phyloP scores from a whole-genome alignment of 2,329 filamentous ascomycete genomes.

The Westerdykella sp. region DNA sequence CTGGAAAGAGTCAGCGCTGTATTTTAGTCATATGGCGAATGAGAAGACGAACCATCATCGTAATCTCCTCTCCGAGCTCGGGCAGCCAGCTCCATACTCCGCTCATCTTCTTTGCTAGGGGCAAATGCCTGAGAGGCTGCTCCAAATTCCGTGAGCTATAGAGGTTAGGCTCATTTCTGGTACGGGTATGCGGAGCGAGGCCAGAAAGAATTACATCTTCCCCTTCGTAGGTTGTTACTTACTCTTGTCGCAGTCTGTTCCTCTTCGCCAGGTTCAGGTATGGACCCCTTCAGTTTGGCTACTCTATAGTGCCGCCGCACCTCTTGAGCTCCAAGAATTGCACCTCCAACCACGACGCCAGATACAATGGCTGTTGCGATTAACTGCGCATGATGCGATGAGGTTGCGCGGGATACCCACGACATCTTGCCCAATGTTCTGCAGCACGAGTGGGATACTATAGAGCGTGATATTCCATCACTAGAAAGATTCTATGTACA shows the following conservation, averaged over 20 bases:
- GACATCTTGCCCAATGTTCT: constrained; percentile 31
- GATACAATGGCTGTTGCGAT: constrained; percentile 61
- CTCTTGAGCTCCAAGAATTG: constrained; percentile 54
- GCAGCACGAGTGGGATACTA: too few relatives aligned
- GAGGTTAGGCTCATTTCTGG: constrained; percentile 15
- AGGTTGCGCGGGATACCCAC: constrained; percentile 41
- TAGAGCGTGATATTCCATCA: too few relatives aligned
- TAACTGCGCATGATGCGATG: constrained; percentile 54
- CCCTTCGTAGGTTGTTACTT: constrained; percentile 12
- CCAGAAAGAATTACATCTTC: not conserved
- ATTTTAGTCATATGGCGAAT: not conserved
- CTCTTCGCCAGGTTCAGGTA: constrained; percentile 49
- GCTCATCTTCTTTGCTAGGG: constrained; percentile 50
- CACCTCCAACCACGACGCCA: constrained; percentile 44
- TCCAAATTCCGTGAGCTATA: constrained; percentile 57
- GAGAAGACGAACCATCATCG: constrained; percentile 48
- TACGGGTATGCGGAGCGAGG: too few relatives aligned
- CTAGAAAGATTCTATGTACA: too few relatives aligned
- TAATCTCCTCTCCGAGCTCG: constrained; percentile 58
- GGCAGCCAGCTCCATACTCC: constrained; percentile 52
- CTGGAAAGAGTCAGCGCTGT: constrained; percentile 39
- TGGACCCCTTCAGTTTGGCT: constrained; percentile 55
- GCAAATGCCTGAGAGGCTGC: constrained; percentile 43
- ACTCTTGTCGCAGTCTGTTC: constrained; percentile 47
- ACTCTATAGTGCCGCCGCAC: constrained; percentile 51